These are phyloP conservation scores for Gamsiella multidivaricata DNA, from an alignment of 192 early-diverging fungal genomes.

Conservation along the genomic window DNA sequence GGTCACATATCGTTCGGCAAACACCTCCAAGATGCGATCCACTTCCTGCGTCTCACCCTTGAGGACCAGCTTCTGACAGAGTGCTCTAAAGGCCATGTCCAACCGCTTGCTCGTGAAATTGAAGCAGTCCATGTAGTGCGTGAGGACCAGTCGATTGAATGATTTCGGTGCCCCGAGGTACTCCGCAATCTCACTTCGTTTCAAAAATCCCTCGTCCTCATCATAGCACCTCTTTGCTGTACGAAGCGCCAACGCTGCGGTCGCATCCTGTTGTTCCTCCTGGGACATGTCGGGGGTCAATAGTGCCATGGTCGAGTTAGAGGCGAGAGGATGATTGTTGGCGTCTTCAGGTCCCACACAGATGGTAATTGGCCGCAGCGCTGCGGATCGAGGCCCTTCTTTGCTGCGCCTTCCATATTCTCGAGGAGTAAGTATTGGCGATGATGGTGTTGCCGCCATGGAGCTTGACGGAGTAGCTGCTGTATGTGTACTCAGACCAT, in stretches of 20 bases:
- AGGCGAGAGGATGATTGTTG: not conserved
- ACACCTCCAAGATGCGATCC: constrained; percentile 86
- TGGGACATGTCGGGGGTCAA: constrained; percentile 7
- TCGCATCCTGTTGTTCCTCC: constrained; percentile 10
- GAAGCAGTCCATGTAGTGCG: constrained; percentile 82
- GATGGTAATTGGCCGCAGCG: constrained; percentile 18
- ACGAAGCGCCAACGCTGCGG: not conserved
- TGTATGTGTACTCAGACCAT: not conserved
- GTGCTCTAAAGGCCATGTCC: constrained; percentile 80
- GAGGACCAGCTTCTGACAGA: constrained; percentile 84
- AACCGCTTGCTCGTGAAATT: constrained; percentile 76
- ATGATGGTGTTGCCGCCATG: not conserved
- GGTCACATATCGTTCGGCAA: constrained; percentile 84
- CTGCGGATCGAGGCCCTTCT: not conserved
- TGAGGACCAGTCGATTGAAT: constrained; percentile 67
- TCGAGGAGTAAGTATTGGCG: not conserved
- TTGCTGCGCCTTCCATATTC: not conserved
- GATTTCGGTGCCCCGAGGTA: constrained; percentile 64
- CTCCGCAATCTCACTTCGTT: constrained; percentile 58
- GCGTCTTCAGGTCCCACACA: constrained; percentile 20
- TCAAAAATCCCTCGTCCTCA: constrained; percentile 59
- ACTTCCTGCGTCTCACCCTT: constrained; percentile 95
- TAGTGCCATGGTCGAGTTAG: not conserved
- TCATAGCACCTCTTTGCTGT: constrained; percentile 44
- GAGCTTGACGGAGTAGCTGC: not conserved